Base-by-base conservation (phyloP, 1,284 basidiomycete genomes). In the Cryptococcus amylolentus region DNA sequence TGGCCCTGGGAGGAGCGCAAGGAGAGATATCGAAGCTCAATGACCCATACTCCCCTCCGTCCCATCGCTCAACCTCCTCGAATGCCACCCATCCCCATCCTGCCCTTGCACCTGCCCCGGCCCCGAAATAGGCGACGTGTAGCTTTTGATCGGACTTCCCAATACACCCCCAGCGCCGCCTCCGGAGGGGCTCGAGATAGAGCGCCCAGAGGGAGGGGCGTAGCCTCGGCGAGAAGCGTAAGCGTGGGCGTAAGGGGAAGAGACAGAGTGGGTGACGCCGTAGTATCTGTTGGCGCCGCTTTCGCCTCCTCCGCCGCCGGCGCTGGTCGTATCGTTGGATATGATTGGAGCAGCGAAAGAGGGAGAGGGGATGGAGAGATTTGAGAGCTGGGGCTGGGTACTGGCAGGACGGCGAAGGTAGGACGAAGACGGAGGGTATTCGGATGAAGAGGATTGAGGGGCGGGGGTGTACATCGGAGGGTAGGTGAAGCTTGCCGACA, bases 211-310 rank as follows among this genome's bases (percentile, higher is more conserved):
- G 3, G 52, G 49, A 5, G 43, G 52, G 2, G 52, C 23, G 23
- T 58, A 58, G 13, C 47, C 47, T 28, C 57, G 37, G 20, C 56
- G 39, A 20, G 51, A 49, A 7, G 46, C 49, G 38, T 59, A 59
- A 6, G 57, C 57, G 40, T 59, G 54, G 10, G 54, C 53, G 39
- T 59, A 59, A 35, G 57, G 57, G 42, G 57, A 59, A 7, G 46
- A 37, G 16, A 26, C 50, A 9, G 18, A 20, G 49, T 50, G 49
- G 8, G 35, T 9, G 23, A 55, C 47, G 16, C 18, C 39, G 26
- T 51, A 49, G 40, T 55, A 45, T 39, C 53, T 38, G n/a, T 31
- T n/a, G 18, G 35, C 31, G 7, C 20, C 13, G 5, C 46, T 37
- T 23, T 20, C 43, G 20, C 50, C 12, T 18, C 20, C 28, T 18